Evolutionary conservation across 441 rosid genomes (phyloP), one percentile per base, ranked within the genome.

Genomic region (Populus hybrid): DNA sequence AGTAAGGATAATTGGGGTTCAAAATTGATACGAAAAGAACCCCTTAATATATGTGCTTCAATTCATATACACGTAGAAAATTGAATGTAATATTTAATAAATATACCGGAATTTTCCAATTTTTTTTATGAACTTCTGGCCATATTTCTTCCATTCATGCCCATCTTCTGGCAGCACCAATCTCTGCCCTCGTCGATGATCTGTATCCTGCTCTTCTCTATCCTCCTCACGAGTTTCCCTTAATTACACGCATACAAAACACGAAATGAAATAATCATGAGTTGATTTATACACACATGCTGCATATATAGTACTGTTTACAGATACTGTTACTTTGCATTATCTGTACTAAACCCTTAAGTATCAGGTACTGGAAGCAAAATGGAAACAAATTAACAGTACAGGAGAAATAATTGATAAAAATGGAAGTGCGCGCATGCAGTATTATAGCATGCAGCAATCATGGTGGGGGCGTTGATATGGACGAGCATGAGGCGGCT

Each of bases 101-200:
- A 34, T 0, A 34, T 6, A 83, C 88, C 88, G 82, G 75, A 71
- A 69, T 38, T 84, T 86, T 32, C 78, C 67, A 36, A 82, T 86
- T 28, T 32, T 82, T 69, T 77, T 74, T 14, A 84, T 86, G 73
- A 84, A 84, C 71, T 86, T 86, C 34, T 86, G 85, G 67, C 88
- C 88, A 54, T 86, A 86, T 70, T 86, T 86, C 38, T 72, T 86
- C 88, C 88, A 86, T 61, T 77, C 87, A 23, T 80, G 69, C 5
- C 88, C 87, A 59, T 86, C 88, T 40, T 72, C 72, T 28, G 88
- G 88, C 28, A 80, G 42, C 38, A 36, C 79, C 72, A 84, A 59
- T 80, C 84, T 76, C n/a, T 36, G 76, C 54, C 80, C 73, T 72
- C 68, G 63, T 73, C 28, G 28, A 12, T 72, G 28, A 12, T 72